These are phyloP conservation scores for Avena eriantha DNA, from an alignment of 176 grass and related monocot genomes.

Conservation along the genomic window DNA sequence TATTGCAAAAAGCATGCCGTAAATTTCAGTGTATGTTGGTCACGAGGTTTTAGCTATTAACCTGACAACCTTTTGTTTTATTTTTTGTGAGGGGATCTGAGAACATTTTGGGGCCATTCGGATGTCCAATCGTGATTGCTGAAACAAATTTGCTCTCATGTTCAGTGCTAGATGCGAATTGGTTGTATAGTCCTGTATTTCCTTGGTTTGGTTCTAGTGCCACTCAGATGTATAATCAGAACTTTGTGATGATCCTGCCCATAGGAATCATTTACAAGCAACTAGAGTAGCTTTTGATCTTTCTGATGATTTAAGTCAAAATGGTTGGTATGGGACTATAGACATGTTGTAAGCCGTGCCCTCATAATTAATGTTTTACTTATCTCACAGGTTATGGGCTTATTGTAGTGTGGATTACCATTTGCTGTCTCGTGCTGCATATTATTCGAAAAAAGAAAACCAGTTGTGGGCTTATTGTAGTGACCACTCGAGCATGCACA, in stretches of 20 bases:
- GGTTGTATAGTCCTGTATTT: too few relatives aligned
- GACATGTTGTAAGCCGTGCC: neutral
- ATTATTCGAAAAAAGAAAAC: constrained; percentile 27
- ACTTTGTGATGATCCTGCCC: neutral
- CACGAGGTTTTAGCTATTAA: constrained; percentile 6
- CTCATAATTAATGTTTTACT: constrained; percentile 4
- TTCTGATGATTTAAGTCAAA: constrained; percentile 17
- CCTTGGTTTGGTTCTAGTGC: neutral
- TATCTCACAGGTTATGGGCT: neutral
- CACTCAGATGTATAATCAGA: constrained; percentile 10
- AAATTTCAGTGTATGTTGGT: neutral
- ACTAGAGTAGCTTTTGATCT: neutral
- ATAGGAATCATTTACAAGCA: neutral
- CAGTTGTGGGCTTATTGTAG: too few relatives aligned
- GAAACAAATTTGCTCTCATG: neutral
- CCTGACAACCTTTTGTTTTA: neutral
- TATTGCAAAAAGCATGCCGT: neutral
- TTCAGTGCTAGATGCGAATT: neutral
- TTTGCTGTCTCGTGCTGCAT: neutral
- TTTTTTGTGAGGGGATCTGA: neutral
- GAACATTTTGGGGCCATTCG: neutral
- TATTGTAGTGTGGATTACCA: neutral
- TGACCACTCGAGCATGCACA: neutral
- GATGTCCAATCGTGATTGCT: too few relatives aligned
- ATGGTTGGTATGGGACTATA: constrained; percentile 1